Conservation (phyloP, 371 early-diverging fungal genomes). For the Phascolomyces articulosus region DNA sequence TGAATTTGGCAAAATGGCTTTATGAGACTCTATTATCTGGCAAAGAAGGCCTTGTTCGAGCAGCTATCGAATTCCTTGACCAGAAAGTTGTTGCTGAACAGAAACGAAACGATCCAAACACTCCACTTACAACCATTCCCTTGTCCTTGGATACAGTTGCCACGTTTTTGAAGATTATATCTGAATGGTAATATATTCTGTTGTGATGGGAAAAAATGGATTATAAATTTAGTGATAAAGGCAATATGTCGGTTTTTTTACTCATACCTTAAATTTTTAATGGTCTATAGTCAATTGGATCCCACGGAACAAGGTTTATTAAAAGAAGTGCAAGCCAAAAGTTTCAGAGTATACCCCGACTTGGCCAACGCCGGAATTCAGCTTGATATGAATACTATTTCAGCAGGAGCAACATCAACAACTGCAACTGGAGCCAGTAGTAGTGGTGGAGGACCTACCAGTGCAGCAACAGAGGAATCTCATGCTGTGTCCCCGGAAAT, state of each 20-base stretch:
- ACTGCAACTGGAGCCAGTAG: background rate
- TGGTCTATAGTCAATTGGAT: slow-evolving; percentile 51
- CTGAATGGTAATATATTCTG: slow-evolving; percentile 62
- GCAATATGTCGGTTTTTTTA: no score
- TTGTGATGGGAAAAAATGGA: background rate
- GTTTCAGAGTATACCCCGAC: slow-evolving; percentile 66
- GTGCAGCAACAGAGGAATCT: background rate
- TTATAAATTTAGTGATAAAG: no score
- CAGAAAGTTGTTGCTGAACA: slow-evolving; percentile 61
- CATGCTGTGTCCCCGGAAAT: slow-evolving; percentile 27
- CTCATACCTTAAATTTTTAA: background rate
- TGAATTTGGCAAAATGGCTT: slow-evolving; percentile 89
- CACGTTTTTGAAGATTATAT: slow-evolving; percentile 71
- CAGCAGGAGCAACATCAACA: background rate
- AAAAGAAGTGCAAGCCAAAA: slow-evolving; percentile 63
- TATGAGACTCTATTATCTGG: slow-evolving; percentile 70
- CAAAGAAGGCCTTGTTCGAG: slow-evolving; percentile 70
- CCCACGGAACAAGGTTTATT: slow-evolving; percentile 60
- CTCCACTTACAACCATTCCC: slow-evolving; percentile 52
- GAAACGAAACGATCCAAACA: slow-evolving; percentile 34
- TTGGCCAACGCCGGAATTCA: slow-evolving; percentile 22
- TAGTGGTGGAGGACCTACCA: background rate
- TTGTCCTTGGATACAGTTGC: slow-evolving; percentile 72
- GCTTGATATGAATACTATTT: background rate
- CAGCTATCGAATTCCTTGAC: slow-evolving; percentile 77